Evolutionary conservation across 768 basidiomycete species (phyloP).

Genomic region (Amylocystis lapponica): DNA sequence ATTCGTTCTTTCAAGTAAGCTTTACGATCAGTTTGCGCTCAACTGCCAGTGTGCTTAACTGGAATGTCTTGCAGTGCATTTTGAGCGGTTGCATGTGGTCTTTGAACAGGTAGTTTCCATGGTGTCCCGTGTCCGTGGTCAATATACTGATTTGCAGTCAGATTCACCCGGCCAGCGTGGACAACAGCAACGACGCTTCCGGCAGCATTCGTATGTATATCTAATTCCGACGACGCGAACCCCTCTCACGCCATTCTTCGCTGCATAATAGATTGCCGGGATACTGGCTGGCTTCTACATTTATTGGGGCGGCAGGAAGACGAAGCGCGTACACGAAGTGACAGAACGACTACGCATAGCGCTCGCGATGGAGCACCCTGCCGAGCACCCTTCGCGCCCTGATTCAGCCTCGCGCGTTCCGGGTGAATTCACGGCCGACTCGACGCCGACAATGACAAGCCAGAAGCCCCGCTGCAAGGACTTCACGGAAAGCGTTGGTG

Average conservation of each 20-base stretch:
- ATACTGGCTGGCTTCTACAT: constrained; percentile 70
- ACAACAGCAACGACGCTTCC: constrained; percentile 67
- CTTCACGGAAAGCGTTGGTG: background rate
- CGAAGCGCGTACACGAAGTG: constrained; percentile 63
- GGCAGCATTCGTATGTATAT: constrained; percentile 55
- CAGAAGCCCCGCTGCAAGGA: constrained; percentile 1
- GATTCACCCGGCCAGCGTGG: constrained; percentile 65
- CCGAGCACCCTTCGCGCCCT: background rate
- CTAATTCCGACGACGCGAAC: too few species aligned
- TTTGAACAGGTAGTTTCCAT: constrained; percentile 49
- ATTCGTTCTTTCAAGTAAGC: constrained; percentile 73
- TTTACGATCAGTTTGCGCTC: background rate
- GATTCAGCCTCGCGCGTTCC: background rate
- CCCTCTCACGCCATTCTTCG: background rate
- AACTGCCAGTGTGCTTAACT: background rate
- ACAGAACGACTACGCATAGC: constrained; percentile 49
- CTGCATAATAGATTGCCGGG: constrained; percentile 31
- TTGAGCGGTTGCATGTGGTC: constrained; percentile 81
- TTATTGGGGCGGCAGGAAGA: constrained; percentile 65
- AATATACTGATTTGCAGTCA: constrained; percentile 13
- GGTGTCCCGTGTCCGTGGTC: background rate
- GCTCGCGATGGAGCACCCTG: constrained; percentile 29
- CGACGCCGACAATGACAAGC: constrained; percentile 1
- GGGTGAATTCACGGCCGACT: background rate
- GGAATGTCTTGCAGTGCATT: constrained; percentile 37